Percentiles rank a stretch among this genome's conserved stretches.
phyloP scores from a whole-genome alignment of 805 yeast genomes.

The Grigorovia jiainica region DNA sequence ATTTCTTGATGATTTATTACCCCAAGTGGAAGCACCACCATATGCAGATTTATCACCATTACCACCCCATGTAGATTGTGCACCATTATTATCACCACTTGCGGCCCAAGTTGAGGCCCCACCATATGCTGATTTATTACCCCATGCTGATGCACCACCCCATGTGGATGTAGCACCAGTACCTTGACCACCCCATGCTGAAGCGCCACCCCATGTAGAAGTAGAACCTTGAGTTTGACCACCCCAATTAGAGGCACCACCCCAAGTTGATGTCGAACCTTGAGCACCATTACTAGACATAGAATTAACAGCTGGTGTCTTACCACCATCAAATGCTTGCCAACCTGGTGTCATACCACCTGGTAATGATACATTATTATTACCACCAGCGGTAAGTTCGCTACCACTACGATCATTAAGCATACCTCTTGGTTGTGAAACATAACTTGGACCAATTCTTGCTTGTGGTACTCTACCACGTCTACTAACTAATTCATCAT shows the following conservation, averaged over 20 bases:
- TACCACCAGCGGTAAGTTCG: slow-evolving; percentile 22
- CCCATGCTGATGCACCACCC: slow-evolving; percentile 34
- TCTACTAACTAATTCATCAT: slow-evolving; percentile 63
- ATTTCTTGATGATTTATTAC: slow-evolving; percentile 7
- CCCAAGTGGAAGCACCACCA: slow-evolving; percentile 37
- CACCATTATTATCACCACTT: slow-evolving; percentile 33
- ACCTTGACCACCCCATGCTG: slow-evolving; percentile 35
- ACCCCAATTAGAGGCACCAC: slow-evolving; percentile 38
- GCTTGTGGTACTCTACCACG: slow-evolving; percentile 32
- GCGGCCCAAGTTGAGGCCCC: slow-evolving; percentile 42
- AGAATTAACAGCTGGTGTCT: slow-evolving; percentile 31
- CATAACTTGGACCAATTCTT: slow-evolving; percentile 29
- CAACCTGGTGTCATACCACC: slow-evolving; percentile 45
- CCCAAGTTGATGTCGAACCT: slow-evolving; percentile 33
- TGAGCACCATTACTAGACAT: slow-evolving; percentile 24
- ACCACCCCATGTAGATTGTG: slow-evolving; percentile 39
- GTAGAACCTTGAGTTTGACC: slow-evolving; percentile 33
- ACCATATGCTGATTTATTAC: slow-evolving; percentile 33
- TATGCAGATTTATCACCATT: slow-evolving; percentile 27
- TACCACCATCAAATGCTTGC: slow-evolving; percentile 45
- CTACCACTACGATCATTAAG: slow-evolving; percentile 25
- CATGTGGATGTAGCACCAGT: slow-evolving; percentile 30
- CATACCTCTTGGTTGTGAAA: slow-evolving; percentile 28
- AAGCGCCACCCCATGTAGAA: slow-evolving; percentile 36
- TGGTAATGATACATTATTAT: slow-evolving; percentile 27